phyloP scores from a whole-genome alignment of 805 yeast genomes.

The Scheffersomyces ergatensis region DNA sequence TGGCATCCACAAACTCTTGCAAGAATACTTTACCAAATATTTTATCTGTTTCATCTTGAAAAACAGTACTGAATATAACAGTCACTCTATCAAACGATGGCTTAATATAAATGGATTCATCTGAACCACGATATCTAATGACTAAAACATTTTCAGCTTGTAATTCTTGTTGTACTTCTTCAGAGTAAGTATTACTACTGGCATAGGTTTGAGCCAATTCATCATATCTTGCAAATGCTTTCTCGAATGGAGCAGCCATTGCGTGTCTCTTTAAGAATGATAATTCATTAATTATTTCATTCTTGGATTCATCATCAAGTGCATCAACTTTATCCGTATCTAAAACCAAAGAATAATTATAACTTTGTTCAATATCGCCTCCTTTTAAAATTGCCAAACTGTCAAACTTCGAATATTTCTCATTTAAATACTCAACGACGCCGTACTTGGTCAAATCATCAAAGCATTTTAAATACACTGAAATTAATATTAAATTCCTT shows the following conservation, averaged over 20 bases:
- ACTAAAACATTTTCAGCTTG: constrained; percentile 59
- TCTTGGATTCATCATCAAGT: constrained; percentile 46
- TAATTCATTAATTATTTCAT: constrained; percentile 57
- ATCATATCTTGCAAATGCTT: constrained; percentile 80
- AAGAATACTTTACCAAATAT: constrained; percentile 84
- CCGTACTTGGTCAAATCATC: constrained; percentile 69
- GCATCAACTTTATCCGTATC: constrained; percentile 45
- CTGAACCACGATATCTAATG: constrained; percentile 79
- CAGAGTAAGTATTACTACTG: constrained; percentile 41
- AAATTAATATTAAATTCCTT: constrained; percentile 61
- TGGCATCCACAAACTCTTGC: constrained; percentile 94
- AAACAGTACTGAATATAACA: constrained; percentile 89
- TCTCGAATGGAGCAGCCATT: constrained; percentile 89
- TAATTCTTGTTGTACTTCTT: constrained; percentile 41
- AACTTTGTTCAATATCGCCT: constrained; percentile 66
- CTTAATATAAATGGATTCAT: constrained; percentile 84
- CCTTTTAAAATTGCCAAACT: constrained; percentile 29
- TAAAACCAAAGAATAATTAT: constrained; percentile 72
- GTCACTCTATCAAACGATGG: constrained; percentile 97
- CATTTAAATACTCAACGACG: constrained; percentile 50
- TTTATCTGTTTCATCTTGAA: constrained; percentile 96
- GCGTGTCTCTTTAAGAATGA: constrained; percentile 80
- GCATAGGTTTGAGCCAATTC: constrained; percentile 51
- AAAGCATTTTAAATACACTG: constrained; percentile 77
- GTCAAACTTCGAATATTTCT: constrained; percentile 42